Base-by-base conservation (phyloP, 257 asterid genomes). In the Handroanthus guayacan region DNA sequence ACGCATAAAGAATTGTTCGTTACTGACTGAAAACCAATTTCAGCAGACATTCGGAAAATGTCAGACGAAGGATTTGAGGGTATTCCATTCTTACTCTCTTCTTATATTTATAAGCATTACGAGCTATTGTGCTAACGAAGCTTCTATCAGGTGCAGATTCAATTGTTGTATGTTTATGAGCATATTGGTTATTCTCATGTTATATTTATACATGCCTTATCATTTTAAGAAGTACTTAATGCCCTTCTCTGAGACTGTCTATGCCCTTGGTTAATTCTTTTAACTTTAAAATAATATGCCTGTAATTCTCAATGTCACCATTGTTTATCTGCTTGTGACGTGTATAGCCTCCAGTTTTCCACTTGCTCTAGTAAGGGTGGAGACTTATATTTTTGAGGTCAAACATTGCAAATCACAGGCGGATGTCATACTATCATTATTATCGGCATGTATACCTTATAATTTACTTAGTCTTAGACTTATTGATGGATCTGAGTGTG, bases 1-100 rank as follows among this genome's bases (percentile, higher is more conserved):
- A 82, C 84, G 88, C 56, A 13, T 93, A 67, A 91, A 91, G 74
- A 89, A 91, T 63, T 86, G 89, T 78, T 83, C 96, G 12, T 91
- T 95, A 95, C 78, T 93, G 56, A 84, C 88, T 43, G 96, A 91
- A n/a, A 61, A 80, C 25, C 84, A 84, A 64, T 88, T 89, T 64
- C 77, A 67, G 58, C 75, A 78, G 81, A 56, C 83, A 56, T 85
- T 93, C 78, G 61, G 62, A 62, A 82, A 76, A 60, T 79, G 86
- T 25, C 80, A 83, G 76, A 69, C 84, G 17, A 79, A 76, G 18
- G 75, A 78, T 56, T 85, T 93, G 88, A 82, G 47, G 94, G 98
- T 93, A 82, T 84, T 55, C 37, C 17, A 36, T 67, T 79, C 72
- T 38, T 69, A 56, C 54, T 76, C 67, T 74, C 69, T 75, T 60